Percentiles rank a stretch among this genome's conserved stretches.
These are phyloP conservation scores for Daldinia bambusicola DNA, from an alignment of 495 filamentous ascomycete genomes.

Conservation along the genomic window DNA sequence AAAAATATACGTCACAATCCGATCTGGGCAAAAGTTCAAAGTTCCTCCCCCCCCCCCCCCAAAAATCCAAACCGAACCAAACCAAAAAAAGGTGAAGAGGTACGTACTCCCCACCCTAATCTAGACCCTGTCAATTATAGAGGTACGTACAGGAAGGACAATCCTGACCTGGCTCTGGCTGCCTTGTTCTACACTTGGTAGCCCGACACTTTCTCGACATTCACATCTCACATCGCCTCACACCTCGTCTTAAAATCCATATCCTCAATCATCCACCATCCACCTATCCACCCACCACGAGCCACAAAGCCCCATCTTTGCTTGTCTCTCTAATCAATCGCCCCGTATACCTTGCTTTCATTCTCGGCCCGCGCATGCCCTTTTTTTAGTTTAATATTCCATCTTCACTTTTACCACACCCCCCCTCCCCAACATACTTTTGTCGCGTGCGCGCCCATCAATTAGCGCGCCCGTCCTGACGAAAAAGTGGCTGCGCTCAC, in stretches of 20 bases:
- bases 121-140: slow-evolving; percentile 36
- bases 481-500: slow-evolving; percentile 60
- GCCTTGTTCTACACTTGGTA: slow-evolving; percentile 34
- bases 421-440: slow-evolving; percentile 35
- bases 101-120: slow-evolving; percentile 3
- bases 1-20: slow-evolving; percentile 29
- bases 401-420: slow-evolving; percentile 25
- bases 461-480: slow-evolving; percentile 45
- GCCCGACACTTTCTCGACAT: slow-evolving; percentile 33
- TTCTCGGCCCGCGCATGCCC: slow-evolving; percentile 33
- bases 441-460: slow-evolving; percentile 50
- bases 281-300: slow-evolving; percentile 30
- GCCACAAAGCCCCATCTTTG: slow-evolving; percentile 43
- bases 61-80: not conserved
- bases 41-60: slow-evolving; percentile 3
- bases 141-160: slow-evolving; percentile 19
- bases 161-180: slow-evolving; percentile 39
- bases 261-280: slow-evolving; percentile 18
- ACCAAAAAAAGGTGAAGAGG: not conserved
- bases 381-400: slow-evolving; percentile 32
- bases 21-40: not conserved
- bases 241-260: slow-evolving; percentile 27
- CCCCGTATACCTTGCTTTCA: slow-evolving; percentile 27
- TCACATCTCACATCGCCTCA: slow-evolving; percentile 36
- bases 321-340: slow-evolving; percentile 30